Conservation (phyloP, 2,329 filamentous ascomycete genomes). For the Claviceps digitariae region DNA sequence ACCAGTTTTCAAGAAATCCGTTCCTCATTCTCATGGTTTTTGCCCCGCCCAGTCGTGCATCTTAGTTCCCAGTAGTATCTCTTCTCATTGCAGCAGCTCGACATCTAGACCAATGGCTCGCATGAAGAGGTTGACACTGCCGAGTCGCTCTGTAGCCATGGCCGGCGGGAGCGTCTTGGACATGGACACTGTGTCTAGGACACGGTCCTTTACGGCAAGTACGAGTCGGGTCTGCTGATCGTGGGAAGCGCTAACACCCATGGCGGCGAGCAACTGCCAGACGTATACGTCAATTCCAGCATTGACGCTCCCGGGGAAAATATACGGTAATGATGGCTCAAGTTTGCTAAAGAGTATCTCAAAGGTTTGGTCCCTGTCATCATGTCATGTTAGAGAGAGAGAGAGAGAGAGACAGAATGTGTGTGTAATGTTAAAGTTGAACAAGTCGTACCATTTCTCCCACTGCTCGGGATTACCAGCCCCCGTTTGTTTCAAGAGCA, state of each 20-base stretch:
- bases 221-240: constrained; percentile 94
- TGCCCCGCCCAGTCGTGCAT: no score
- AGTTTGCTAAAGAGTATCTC: constrained; percentile 76
- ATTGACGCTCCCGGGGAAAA: constrained; percentile 87
- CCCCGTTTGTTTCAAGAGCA: constrained; percentile 76
- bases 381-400: neutral
- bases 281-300: constrained; percentile 90
- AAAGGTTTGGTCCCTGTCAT: constrained; percentile 56
- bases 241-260: constrained; percentile 83
- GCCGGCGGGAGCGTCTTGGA: constrained; percentile 81
- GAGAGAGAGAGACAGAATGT: no score
- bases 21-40: neutral
- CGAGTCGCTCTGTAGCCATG: constrained; percentile 69
- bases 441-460: constrained; percentile 64
- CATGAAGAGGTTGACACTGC: constrained; percentile 97
- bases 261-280: constrained; percentile 93
- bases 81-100: constrained; percentile 46
- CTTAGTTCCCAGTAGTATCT: no score
- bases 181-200: constrained; percentile 85
- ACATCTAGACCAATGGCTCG: constrained; percentile 97
- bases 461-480: constrained; percentile 58
- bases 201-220: constrained; percentile 90
- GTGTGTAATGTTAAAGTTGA: no score
- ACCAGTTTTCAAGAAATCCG: neutral
- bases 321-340: constrained; percentile 67